These are phyloP conservation scores for Pichia inconspicua DNA, from an alignment of 1,139 yeast genomes.

Conservation along the genomic window DNA sequence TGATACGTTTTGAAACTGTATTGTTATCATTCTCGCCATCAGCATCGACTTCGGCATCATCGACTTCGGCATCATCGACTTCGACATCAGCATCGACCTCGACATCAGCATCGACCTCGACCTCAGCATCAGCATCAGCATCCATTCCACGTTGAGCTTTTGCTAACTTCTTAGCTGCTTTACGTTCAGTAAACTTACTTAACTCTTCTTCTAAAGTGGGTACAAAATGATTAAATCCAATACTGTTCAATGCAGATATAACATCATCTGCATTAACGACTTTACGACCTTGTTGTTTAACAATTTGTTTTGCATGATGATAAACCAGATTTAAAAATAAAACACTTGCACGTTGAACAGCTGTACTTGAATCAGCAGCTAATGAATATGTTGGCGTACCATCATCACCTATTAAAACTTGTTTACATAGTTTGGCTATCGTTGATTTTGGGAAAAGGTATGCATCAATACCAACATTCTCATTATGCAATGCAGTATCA, in stretches of 20 bases:
- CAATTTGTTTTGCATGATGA: conserved; percentile 51
- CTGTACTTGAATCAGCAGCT: conserved; percentile 60
- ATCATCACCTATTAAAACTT: conserved; percentile 25
- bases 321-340: conserved; percentile 63
- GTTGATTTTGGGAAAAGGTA: conserved; percentile 61
- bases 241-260: conserved; percentile 46
- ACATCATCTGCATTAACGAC: conserved; percentile 63
- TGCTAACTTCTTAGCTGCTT: conserved; percentile 35
- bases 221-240: conserved; percentile 48
- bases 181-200: conserved; percentile 36
- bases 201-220: conserved; percentile 47
- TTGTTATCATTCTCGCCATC: conserved; percentile 12
- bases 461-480: conserved; percentile 55
- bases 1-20: background rate
- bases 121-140: conserved; percentile 21
- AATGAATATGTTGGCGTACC: conserved; percentile 26
- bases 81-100: conserved; percentile 11
- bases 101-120: conserved; percentile 20
- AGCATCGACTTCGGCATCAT: conserved; percentile 14
- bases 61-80: conserved; percentile 7
- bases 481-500: conserved; percentile 43
- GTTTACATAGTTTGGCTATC: conserved; percentile 51
- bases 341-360: conserved; percentile 64
- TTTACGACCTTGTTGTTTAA: conserved; percentile 47
- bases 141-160: conserved; percentile 20